These are phyloP conservation scores for Penicillium mononematosum DNA, from an alignment of 495 filamentous ascomycete species.

Conservation along the genomic window DNA sequence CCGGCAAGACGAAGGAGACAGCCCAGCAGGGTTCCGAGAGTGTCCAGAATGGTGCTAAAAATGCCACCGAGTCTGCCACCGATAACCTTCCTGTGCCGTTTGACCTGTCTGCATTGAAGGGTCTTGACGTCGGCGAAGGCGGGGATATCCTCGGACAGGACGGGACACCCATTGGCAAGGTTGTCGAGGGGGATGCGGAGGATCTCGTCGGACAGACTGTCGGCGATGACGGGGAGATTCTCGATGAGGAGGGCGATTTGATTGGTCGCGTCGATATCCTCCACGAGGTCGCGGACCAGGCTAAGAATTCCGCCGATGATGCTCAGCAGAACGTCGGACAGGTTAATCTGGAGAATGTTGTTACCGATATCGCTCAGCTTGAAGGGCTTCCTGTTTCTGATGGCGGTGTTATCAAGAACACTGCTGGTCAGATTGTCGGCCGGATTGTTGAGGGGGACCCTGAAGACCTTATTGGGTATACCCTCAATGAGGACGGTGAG, in stretches of 20 bases:
- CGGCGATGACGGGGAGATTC: slow-evolving; percentile 54
- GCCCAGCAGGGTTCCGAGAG: slow-evolving; percentile 25
- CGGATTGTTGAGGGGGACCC: slow-evolving; percentile 60
- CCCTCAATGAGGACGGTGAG: slow-evolving; percentile 60
- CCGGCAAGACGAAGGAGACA: slow-evolving; percentile 27
- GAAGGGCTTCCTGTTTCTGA: slow-evolving; percentile 57
- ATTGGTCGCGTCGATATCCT: slow-evolving; percentile 48
- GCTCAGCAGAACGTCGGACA: slow-evolving; percentile 21
- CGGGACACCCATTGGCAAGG: slow-evolving; percentile 39
- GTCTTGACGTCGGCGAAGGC: slow-evolving; percentile 57
- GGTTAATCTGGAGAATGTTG: slow-evolving; percentile 15
- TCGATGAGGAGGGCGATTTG: slow-evolving; percentile 51
- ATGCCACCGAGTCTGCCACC: slow-evolving; percentile 10
- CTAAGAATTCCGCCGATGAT: slow-evolving; percentile 18
- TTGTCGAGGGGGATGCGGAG: slow-evolving; percentile 44
- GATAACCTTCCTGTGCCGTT: slow-evolving; percentile 31
- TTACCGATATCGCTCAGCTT: slow-evolving; percentile 41
- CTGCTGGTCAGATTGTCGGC: slow-evolving; percentile 56
- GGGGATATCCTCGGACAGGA: slow-evolving; percentile 41
- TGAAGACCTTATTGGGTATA: slow-evolving; percentile 58
- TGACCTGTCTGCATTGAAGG: slow-evolving; percentile 67
- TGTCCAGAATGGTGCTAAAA: slow-evolving; percentile 26
- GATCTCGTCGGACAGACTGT: slow-evolving; percentile 49
- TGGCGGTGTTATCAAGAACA: slow-evolving; percentile 55
- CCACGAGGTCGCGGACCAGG: slow-evolving; percentile 34